Percentiles rank a stretch among this genome's conserved stretches.
Conservation (phyloP, 345 rosid species). For the Eucalyptus virginea region DNA sequence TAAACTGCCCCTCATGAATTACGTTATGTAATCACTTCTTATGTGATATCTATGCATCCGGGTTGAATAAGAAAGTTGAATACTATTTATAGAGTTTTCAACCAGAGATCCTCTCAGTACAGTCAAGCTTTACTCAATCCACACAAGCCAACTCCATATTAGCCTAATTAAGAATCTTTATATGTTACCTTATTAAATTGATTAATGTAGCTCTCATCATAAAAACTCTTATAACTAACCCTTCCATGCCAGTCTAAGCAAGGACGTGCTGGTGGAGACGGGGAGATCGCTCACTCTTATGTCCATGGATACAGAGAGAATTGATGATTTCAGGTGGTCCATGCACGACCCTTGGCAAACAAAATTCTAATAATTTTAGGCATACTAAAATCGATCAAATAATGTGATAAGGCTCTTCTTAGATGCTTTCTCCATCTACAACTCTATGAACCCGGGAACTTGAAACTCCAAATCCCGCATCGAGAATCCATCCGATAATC, state of each 20-base stretch:
- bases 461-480: not conserved
- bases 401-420: not conserved
- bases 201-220: not conserved
- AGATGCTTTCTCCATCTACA: not conserved
- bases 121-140: too few relatives aligned
- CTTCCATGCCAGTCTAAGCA: constrained; percentile 43
- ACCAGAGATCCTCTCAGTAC: fast-evolving
- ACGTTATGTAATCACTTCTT: too few relatives aligned
- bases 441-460: not conserved
- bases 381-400: not conserved
- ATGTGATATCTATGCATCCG: not conserved
- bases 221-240: not conserved
- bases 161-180: too few relatives aligned
- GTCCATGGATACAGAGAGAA: constrained; percentile 52
- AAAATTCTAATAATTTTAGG: not conserved
- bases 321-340: constrained; percentile 39
- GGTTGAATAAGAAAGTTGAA: fast-evolving
- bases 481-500: not conserved
- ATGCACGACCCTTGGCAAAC: constrained; percentile 41
- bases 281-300: constrained; percentile 26
- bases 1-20: too few relatives aligned
- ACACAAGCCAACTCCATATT: too few relatives aligned
- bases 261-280: constrained; percentile 48
- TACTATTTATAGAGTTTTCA: too few relatives aligned
- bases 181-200: too few relatives aligned